These are phyloP conservation scores for Cryomyces minteri DNA, from an alignment of 495 filamentous ascomycete species.

Conservation along the genomic window DNA sequence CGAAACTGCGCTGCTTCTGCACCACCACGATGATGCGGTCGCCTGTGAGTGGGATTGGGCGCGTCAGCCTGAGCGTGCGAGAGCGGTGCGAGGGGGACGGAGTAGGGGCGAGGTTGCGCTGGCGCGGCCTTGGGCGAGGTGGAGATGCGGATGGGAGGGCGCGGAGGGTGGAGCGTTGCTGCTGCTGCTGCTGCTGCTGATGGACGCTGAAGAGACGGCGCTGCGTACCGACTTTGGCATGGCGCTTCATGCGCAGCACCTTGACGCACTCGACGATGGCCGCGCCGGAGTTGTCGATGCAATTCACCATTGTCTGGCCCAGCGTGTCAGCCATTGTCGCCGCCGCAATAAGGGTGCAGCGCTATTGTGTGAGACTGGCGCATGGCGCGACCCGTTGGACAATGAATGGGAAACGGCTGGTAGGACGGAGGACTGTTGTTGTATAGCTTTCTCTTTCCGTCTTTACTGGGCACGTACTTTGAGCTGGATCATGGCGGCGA, in stretches of 20 bases:
- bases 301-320: conserved; percentile 81
- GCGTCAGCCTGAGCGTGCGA: background rate
- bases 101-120: background rate
- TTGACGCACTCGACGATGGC: conserved; percentile 92
- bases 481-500: no score
- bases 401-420: no score
- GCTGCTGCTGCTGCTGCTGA: background rate
- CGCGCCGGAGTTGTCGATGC: conserved; percentile 99
- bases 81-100: conserved; percentile 1
- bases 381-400: no score
- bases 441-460: no score
- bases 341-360: no score
- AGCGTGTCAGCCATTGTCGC: background rate
- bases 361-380: no score
- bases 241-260: conserved; percentile 75
- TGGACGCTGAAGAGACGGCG: background rate
- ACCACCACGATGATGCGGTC: conserved; percentile 96
- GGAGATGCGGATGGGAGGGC: background rate
- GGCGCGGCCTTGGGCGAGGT: background rate
- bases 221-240: conserved; percentile 70
- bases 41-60: conserved; percentile 30
- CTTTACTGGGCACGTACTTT: no score
- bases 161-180: background rate
- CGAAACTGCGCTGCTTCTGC: conserved; percentile 77
- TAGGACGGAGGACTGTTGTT: no score